phyloP scores from a whole-genome alignment of 2,329 filamentous ascomycete species.

The Juglanconis oblonga region DNA sequence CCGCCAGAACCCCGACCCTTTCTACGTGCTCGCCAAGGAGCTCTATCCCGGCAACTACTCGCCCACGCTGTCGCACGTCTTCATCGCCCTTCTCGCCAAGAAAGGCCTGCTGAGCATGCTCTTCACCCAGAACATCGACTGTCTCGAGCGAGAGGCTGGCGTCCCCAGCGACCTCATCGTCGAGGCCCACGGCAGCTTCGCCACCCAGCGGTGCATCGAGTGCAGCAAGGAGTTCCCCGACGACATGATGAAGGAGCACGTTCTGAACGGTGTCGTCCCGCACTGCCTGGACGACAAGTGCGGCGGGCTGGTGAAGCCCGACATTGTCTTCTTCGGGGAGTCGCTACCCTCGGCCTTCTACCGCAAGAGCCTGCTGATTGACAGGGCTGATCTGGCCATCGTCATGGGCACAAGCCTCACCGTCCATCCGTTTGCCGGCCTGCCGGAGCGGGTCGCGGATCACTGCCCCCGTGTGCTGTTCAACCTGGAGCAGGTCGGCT shows the following conservation, averaged over 20 bases:
- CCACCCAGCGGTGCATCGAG: constrained; percentile 85
- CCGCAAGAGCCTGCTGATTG: constrained; percentile 49
- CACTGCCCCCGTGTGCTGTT: constrained; percentile 76
- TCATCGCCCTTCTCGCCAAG: constrained; percentile 76
- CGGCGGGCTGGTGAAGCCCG: constrained; percentile 81
- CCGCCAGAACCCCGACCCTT: constrained; percentile 76
- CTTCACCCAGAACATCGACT: constrained; percentile 98
- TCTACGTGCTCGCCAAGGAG: constrained; percentile 89
- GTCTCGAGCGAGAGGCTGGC: constrained; percentile 82
- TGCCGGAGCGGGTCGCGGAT: constrained; percentile 64
- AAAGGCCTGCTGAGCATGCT: constrained; percentile 79
- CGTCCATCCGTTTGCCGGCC: constrained; percentile 83
- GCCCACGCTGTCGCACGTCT: constrained; percentile 86
- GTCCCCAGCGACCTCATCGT: constrained; percentile 78
- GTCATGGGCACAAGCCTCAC: constrained; percentile 77
- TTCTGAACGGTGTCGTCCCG: constrained; percentile 67
- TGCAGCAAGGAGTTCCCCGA: constrained; percentile 73
- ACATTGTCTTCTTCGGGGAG: constrained; percentile 91
- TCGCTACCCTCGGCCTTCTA: constrained; percentile 61
- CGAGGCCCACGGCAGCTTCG: constrained; percentile 95
- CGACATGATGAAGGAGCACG: constrained; percentile 68
- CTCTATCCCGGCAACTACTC: constrained; percentile 86
- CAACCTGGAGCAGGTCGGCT: constrained; percentile 81
- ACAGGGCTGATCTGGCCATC: constrained; percentile 36
- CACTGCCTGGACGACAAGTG: constrained; percentile 62